Evolutionary conservation across 306 rosid species (phyloP).

Genomic region (Sicyos edulis): DNA sequence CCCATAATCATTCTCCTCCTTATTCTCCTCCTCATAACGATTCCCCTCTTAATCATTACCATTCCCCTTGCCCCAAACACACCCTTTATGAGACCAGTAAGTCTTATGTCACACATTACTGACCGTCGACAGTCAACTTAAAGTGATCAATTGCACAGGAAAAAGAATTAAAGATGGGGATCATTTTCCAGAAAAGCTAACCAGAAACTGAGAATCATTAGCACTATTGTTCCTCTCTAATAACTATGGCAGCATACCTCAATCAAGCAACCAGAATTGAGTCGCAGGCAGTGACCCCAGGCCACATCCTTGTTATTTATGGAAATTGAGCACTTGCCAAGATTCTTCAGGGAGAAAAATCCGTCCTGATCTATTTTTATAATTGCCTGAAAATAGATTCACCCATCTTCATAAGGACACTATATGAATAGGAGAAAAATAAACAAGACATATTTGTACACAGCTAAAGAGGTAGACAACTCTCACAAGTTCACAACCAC

Average conservation of each 20-base stretch:
- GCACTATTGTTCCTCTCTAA: not conserved
- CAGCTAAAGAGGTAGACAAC: not conserved
- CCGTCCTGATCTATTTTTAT: slow-evolving; percentile 72
- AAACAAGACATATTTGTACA: not conserved
- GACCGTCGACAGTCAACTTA: not conserved
- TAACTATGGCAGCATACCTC: slow-evolving; percentile 51
- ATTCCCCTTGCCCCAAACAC: too few species aligned
- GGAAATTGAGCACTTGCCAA: slow-evolving; percentile 59
- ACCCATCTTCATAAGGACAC: not conserved
- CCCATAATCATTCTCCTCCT: too few species aligned
- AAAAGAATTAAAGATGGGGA: slow-evolving; percentile 11
- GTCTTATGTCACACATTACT: not conserved
- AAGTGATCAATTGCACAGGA: not conserved
- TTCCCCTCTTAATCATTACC: too few species aligned
- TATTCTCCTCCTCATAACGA: too few species aligned
- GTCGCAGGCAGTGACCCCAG: slow-evolving; percentile 53
- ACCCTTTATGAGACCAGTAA: not conserved
- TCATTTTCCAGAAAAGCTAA: not conserved
- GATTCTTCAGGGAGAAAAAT: slow-evolving; percentile 63
- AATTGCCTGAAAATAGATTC: slow-evolving; percentile 45
- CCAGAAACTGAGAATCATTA: not conserved
- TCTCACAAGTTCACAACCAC: not conserved
- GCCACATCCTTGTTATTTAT: slow-evolving; percentile 71
- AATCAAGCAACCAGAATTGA: slow-evolving; percentile 60
- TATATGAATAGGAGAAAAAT: slow-evolving; percentile 11